These are phyloP conservation scores for Caloboletus inedulis DNA, from an alignment of 1,284 basidiomycete genomes.

Conservation along the genomic window DNA sequence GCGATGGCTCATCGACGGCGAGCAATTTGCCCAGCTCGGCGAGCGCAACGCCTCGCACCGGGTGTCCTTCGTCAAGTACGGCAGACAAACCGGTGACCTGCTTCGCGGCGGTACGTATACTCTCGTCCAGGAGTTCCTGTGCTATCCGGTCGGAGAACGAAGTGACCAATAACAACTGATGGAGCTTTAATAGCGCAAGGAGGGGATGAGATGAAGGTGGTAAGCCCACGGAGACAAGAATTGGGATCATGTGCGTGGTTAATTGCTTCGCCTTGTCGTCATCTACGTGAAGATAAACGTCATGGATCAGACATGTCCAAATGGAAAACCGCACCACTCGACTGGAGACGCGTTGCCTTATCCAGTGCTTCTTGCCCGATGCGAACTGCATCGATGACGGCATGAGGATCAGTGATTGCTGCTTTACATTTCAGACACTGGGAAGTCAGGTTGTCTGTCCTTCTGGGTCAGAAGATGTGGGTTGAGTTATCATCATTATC, in stretches of 20 bases:
- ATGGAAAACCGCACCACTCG: conserved; percentile 42
- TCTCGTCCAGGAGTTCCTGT: conserved; percentile 60
- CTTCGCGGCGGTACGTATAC: conserved; percentile 55
- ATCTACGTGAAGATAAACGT: conserved; percentile 39
- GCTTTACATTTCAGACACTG: conserved; percentile 61
- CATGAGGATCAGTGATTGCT: conserved; percentile 46
- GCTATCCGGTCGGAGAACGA: conserved; percentile 38
- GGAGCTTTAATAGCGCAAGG: conserved; percentile 67
- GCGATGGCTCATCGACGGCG: conserved; percentile 65
- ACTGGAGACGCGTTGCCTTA: conserved; percentile 62
- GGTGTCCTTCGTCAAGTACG: conserved; percentile 69
- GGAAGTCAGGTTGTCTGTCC: conserved; percentile 42
- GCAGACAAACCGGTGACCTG: conserved; percentile 54
- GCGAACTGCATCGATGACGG: conserved; percentile 57
- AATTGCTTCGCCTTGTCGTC: conserved; percentile 53
- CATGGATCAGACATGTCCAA: neutral
- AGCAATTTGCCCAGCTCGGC: conserved; percentile 82
- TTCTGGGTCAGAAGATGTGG: conserved; percentile 1
- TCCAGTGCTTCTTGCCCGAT: conserved; percentile 68
- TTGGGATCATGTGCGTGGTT: conserved; percentile 63
- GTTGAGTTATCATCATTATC: conserved; percentile 12
- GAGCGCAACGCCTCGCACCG: conserved; percentile 71
- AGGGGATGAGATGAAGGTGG: conserved; percentile 71
- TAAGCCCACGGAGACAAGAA: conserved; percentile 53
- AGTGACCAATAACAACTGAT: conserved; percentile 61